phyloP scores from a whole-genome alignment of 208 protist species.

The Novymonas esmeraldas region DNA sequence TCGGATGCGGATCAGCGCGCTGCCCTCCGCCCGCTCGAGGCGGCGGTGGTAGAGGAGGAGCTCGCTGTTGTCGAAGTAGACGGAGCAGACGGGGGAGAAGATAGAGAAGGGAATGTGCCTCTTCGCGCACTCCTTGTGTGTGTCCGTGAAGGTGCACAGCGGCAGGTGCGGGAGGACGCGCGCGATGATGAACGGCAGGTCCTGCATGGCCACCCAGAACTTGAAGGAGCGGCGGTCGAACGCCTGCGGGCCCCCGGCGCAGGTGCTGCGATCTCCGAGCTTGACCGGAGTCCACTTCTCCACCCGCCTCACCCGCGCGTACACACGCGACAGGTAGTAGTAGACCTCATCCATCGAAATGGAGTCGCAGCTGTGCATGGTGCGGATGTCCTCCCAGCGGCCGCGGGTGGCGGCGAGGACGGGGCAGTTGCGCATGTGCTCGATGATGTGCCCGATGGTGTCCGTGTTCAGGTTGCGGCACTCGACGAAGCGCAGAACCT shows the following conservation, averaged over 20 bases:
- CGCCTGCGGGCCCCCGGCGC: constrained; percentile 76
- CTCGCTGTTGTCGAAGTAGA: constrained; percentile 90
- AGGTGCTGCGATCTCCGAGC: constrained; percentile 49
- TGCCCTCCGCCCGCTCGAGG: constrained; percentile 83
- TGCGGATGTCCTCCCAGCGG: constrained; percentile 74
- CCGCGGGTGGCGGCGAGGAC: constrained; percentile 80
- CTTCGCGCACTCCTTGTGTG: constrained; percentile 67
- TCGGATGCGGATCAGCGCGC: constrained; percentile 87
- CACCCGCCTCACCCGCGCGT: constrained; percentile 68
- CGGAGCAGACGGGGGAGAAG: constrained; percentile 79
- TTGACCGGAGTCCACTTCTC: constrained; percentile 71
- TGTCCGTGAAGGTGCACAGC: constrained; percentile 86
- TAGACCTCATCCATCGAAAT: constrained; percentile 77
- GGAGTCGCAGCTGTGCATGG: constrained; percentile 56
- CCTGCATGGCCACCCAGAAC: constrained; percentile 90
- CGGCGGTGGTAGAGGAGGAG: constrained; percentile 87
- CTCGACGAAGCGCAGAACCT: constrained; percentile 86
- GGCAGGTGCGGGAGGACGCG: constrained; percentile 88
- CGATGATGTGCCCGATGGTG: constrained; percentile 88
- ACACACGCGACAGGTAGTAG: constrained; percentile 71
- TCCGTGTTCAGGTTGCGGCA: constrained; percentile 86
- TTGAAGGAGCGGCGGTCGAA: constrained; percentile 89
- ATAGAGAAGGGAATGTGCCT: constrained; percentile 66
- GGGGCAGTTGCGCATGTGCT: constrained; percentile 85
- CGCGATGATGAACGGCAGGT: constrained; percentile 88